Percentiles rank a stretch among this genome's conserved stretches.
Evolutionary conservation across 257 asterid species (phyloP).

Genomic region (Nyctanthes arbortristis): DNA sequence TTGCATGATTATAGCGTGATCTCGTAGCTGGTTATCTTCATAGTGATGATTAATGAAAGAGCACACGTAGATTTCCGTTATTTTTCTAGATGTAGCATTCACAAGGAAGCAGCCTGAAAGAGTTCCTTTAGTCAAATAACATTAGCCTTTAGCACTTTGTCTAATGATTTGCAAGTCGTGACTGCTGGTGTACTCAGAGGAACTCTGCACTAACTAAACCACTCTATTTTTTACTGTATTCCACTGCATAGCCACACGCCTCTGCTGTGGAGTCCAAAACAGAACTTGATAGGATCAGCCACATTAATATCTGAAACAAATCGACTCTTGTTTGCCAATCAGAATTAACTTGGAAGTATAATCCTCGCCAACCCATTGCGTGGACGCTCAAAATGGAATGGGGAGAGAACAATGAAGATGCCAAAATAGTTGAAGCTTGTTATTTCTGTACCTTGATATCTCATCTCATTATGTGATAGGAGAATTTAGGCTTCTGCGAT

Average conservation of each 20-base stretch:
- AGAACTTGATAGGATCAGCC: background rate
- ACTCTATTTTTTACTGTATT: background rate
- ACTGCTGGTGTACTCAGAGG: background rate
- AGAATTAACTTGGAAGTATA: too few relatives aligned
- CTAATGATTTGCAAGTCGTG: background rate
- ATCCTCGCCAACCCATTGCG: too few relatives aligned
- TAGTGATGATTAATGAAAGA: too few relatives aligned
- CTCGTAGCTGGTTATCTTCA: too few relatives aligned
- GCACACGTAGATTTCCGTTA: too few relatives aligned
- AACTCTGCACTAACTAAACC: background rate
- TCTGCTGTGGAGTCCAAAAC: background rate
- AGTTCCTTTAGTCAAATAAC: too few relatives aligned
- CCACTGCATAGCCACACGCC: background rate
- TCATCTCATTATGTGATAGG: background rate
- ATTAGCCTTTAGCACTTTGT: too few relatives aligned
- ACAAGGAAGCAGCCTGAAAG: too few relatives aligned
- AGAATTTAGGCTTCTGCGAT: background rate
- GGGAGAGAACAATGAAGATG: background rate
- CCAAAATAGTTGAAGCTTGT: background rate
- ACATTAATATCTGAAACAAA: background rate
- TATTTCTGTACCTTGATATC: background rate
- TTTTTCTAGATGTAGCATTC: too few relatives aligned
- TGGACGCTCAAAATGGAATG: too few relatives aligned
- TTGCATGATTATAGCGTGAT: too few relatives aligned
- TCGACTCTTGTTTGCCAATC: background rate